Evolutionary conservation across 2,329 filamentous ascomycete genomes (phyloP), one percentile per base, ranked within the genome.

Genomic region (Coniochaeta ligniaria): DNA sequence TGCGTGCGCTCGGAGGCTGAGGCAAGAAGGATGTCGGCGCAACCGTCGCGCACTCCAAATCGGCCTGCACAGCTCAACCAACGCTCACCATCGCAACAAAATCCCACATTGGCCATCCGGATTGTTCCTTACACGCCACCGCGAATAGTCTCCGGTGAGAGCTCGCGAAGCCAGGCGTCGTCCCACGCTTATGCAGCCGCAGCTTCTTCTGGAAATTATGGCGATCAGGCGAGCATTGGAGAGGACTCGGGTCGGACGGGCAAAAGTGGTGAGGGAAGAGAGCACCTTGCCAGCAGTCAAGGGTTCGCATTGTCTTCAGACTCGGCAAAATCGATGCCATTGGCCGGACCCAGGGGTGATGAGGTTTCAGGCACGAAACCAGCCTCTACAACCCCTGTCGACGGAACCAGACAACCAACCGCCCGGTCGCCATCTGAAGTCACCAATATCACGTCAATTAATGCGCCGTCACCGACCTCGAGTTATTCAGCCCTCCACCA

Each of bases 101-200:
- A 72, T 66, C 78, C 74, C 65, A 69, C 69, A 45, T 70, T 73
- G 47, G 73, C 74, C 62, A 81, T 82, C 66, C 78, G 79, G 57
- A 66, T 81, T 60, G 79, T 82, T 57, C 78, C 78, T 22, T 80
- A 81, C 64, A 76, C 78, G 24, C 79, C 79, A 52, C 77, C 78
- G 8, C 74, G 74, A 57, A 70, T 72, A 54, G 72, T 73, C 57
- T 62, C 63, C 59, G 65, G 68, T 24, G 62, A 68, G 33, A 67
- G 65, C 52, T 61, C 64, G 36, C 63, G 68, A 60, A 66, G 68
- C 60, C 68, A 67, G 63, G 64, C 62, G 35, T 68, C 68, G 12
- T 65, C 66, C 26, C 65, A 63, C 59, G 62, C 64, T 35, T 63
- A 63, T 62, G 62, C 63, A 58, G 55, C 60, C 35, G 65, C 62